Evolutionary conservation across 306 rosid species (phyloP).

Genomic region (Cucurbita argyrosperma): DNA sequence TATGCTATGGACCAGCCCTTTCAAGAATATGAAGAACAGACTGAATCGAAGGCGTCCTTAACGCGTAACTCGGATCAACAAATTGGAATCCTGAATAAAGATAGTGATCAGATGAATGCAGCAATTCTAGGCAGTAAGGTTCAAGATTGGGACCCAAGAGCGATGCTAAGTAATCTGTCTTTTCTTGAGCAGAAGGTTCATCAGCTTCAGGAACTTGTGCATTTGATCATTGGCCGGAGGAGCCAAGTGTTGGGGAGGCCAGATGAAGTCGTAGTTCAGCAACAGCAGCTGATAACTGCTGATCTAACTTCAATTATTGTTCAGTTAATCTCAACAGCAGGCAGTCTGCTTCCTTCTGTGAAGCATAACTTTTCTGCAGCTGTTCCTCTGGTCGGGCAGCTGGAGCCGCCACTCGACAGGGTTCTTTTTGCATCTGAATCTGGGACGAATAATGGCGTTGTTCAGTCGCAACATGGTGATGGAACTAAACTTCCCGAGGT

Average conservation of each 20-base stretch:
- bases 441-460: slow-evolving; percentile 15
- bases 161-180: slow-evolving; percentile 59
- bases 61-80: slow-evolving; percentile 22
- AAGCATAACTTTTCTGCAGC: slow-evolving; percentile 35
- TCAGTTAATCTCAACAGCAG: slow-evolving; percentile 88
- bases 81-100: slow-evolving; percentile 26
- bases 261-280: slow-evolving; percentile 56
- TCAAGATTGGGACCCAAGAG: slow-evolving; percentile 72
- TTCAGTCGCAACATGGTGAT: slow-evolving; percentile 23
- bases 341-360: slow-evolving; percentile 77
- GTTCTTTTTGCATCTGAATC: slow-evolving; percentile 26
- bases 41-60: slow-evolving; percentile 20
- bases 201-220: slow-evolving; percentile 86
- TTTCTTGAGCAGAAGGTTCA: slow-evolving; percentile 80
- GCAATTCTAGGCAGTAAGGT: slow-evolving; percentile 21
- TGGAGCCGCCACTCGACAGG: slow-evolving; percentile 33
- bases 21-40: slow-evolving; percentile 32
- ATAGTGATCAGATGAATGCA: slow-evolving; percentile 23
- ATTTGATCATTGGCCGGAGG: slow-evolving; percentile 49
- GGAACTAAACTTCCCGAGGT: slow-evolving; percentile 36
- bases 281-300: slow-evolving; percentile 78
- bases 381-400: slow-evolving; percentile 31
- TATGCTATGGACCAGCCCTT: slow-evolving; percentile 42
- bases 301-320: slow-evolving; percentile 84
- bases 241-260: slow-evolving; percentile 51